Conservation (phyloP, 441 rosid genomes). For the Adansonia grandidieri region DNA sequence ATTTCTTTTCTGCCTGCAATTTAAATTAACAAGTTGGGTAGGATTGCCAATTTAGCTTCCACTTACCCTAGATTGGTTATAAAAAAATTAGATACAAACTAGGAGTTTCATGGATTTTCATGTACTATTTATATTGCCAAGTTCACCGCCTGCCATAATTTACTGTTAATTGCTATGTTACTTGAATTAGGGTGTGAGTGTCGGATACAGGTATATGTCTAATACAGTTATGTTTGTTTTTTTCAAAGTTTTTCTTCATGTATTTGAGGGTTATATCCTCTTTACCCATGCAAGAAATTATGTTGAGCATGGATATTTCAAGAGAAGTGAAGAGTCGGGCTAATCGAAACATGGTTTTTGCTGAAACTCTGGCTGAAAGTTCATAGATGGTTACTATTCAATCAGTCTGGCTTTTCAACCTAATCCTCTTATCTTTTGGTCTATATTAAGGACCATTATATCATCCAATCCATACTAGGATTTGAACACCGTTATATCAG, state of each 20-base stretch:
- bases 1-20: not conserved
- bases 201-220: too few relatives aligned
- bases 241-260: too few relatives aligned
- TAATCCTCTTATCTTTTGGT: too few relatives aligned
- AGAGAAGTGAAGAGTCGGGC: too few relatives aligned
- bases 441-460: not conserved
- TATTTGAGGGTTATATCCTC: too few relatives aligned
- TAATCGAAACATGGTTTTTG: too few relatives aligned
- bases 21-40: not conserved
- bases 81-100: not conserved
- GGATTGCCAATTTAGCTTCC: not conserved
- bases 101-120: not conserved
- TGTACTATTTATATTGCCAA: not conserved
- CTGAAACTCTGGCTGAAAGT: too few relatives aligned
- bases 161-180: not conserved
- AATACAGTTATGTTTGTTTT: too few relatives aligned
- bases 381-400: not conserved
- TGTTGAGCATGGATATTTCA: too few relatives aligned
- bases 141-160: not conserved
- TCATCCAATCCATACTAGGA: not conserved
- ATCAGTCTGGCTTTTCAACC: not conserved
- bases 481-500: not conserved
- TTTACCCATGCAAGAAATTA: too few relatives aligned
- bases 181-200: too few relatives aligned
- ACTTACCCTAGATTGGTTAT: too few relatives aligned